Conservation (phyloP, 23 red algal species). For the Pyropia yezoensis region DNA sequence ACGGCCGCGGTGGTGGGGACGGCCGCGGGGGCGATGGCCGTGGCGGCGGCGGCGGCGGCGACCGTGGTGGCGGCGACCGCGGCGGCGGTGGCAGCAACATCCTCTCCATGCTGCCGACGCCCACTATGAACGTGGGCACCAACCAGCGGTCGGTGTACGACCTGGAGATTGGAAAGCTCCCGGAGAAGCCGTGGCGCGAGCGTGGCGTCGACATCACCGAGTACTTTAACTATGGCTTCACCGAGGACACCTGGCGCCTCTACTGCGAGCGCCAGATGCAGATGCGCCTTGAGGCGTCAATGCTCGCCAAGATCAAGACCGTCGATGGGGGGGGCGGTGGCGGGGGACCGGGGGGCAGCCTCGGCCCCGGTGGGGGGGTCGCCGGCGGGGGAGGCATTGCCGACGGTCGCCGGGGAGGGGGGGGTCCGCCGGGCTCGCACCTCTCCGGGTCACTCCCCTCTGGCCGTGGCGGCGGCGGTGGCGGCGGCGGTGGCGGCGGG, state of each 20-base stretch:
- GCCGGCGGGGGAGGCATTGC: too few species aligned
- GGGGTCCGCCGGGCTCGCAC: too few species aligned
- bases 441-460: too few species aligned
- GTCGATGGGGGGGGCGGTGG: conserved; percentile 15
- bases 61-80: not conserved
- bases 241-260: conserved; percentile 95
- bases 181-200: conserved; percentile 97
- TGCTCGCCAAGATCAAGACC: conserved; percentile 68
- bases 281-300: conserved; percentile 86
- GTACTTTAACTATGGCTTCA: conserved; percentile 99
- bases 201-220: conserved; percentile 75
- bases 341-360: not conserved
- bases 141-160: conserved; percentile 85
- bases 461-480: too few species aligned
- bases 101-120: conserved; percentile 64
- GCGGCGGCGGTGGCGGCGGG: too few species aligned
- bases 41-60: not conserved
- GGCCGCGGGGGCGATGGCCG: too few species aligned
- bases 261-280: conserved; percentile 93
- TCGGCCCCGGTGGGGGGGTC: not conserved
- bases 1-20: too few species aligned
- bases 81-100: not conserved
- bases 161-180: conserved; percentile 81
- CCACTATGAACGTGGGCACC: conserved; percentile 54
- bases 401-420: too few species aligned